Percentiles rank a stretch among this genome's conserved stretches.
phyloP scores from a whole-genome alignment of 768 basidiomycete species.

The Mycena vitilis region DNA sequence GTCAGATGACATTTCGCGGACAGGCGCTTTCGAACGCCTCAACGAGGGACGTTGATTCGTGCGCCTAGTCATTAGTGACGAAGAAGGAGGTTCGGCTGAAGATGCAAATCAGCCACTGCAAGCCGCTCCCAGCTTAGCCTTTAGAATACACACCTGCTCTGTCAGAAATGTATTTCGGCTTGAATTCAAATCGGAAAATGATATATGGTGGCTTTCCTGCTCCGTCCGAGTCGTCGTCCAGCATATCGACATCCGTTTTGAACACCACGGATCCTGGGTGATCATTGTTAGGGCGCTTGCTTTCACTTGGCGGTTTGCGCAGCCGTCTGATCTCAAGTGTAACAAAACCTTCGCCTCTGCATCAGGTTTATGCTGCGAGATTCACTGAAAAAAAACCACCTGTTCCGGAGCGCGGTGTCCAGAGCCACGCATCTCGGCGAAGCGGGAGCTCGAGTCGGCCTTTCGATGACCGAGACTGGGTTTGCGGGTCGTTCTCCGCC shows the following conservation, averaged over 20 bases:
- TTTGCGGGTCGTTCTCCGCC: background rate
- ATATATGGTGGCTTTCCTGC: background rate
- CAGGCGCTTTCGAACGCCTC: background rate
- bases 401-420: background rate
- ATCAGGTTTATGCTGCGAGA: background rate
- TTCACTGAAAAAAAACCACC: background rate
- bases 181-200: conserved; percentile 7
- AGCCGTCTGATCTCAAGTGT: conserved; percentile 6
- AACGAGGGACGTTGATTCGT: background rate
- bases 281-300: background rate
- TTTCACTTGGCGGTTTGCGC: background rate
- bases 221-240: background rate
- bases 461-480: conserved; percentile 1
- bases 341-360: background rate
- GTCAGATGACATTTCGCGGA: background rate
- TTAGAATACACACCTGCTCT: background rate
- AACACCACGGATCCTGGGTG: background rate
- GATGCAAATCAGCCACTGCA: background rate
- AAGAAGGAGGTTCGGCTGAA: background rate
- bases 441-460: conserved; percentile 6
- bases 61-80: background rate
- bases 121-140: background rate
- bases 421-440: background rate
- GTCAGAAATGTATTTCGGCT: background rate
- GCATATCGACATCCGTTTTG: background rate